Conservation (phyloP, 2,329 filamentous ascomycete genomes). For the Aspergillus novofumigatus region DNA sequence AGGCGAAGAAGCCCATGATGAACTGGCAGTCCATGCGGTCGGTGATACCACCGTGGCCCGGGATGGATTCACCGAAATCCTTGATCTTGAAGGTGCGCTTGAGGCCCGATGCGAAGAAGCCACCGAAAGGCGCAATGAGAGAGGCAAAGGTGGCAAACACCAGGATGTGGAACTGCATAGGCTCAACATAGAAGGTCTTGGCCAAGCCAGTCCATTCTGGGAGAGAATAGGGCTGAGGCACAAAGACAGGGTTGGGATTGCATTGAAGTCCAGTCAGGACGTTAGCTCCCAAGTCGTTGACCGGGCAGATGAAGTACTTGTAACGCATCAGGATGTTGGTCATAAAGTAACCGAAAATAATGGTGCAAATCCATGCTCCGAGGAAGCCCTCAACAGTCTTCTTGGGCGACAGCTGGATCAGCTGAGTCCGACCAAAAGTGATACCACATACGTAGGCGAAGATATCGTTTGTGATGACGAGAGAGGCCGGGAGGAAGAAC, state of each 20-base stretch:
- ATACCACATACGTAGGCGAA: conserved; percentile 98
- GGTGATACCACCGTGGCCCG: conserved; percentile 95
- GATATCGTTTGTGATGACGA: conserved; percentile 98
- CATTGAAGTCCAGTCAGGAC: conserved; percentile 87
- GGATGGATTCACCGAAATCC: conserved; percentile 97
- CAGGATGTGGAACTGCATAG: conserved; percentile 91
- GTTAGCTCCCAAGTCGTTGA: conserved; percentile 92
- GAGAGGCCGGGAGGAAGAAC: conserved; percentile 93
- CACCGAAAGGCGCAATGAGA: conserved; percentile 92
- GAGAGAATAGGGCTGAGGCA: conserved; percentile 68
- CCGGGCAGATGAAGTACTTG: conserved; percentile 97
- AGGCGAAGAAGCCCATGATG: conserved; percentile 98
- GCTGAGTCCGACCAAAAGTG: conserved; percentile 89
- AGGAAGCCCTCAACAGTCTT: conserved; percentile 99
- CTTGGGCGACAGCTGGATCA: conserved; percentile 97
- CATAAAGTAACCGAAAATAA: conserved; percentile 76
- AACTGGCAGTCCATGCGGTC: conserved; percentile 99
- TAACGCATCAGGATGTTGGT: conserved; percentile 82
- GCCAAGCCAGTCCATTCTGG: conserved; percentile 68
- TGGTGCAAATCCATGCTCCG: conserved; percentile 91
- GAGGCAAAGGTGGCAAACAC: conserved; percentile 91
- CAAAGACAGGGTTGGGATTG: conserved; percentile 86
- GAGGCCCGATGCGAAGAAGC: conserved; percentile 95
- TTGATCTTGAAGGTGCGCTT: conserved; percentile 99
- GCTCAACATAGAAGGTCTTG: conserved; percentile 71